These are phyloP conservation scores for Myotisia sp. DNA, from an alignment of 2,329 filamentous ascomycete genomes.

Conservation along the genomic window DNA sequence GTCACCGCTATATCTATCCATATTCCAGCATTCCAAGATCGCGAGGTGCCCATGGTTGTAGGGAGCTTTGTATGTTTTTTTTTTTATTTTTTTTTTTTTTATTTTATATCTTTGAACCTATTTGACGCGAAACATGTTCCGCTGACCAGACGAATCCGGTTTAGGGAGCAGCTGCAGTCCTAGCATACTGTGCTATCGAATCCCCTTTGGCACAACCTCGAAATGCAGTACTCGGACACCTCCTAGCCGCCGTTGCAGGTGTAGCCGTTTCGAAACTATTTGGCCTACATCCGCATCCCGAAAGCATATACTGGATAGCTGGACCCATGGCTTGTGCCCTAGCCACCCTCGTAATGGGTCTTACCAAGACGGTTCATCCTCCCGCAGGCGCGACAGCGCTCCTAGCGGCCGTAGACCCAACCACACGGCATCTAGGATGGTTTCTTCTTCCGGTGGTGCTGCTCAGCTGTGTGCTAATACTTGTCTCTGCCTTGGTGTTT, in stretches of 20 bases:
- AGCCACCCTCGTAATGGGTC: conserved; percentile 49
- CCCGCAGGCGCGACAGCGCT: conserved; percentile 62
- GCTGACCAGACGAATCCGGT: background rate
- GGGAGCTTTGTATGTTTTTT: conserved; percentile 51
- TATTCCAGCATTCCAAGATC: conserved; percentile 40
- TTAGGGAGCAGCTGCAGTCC: conserved; percentile 60
- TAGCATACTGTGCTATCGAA: conserved; percentile 58
- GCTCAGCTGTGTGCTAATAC: conserved; percentile 47
- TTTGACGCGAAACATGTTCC: background rate
- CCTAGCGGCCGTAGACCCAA: conserved; percentile 47
- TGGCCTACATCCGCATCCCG: conserved; percentile 33
- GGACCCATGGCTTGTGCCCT: conserved; percentile 51
- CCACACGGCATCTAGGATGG: conserved; percentile 50
- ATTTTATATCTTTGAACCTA: background rate
- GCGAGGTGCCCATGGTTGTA: conserved; percentile 47
- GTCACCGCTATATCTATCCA: conserved; percentile 44
- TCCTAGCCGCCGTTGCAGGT: conserved; percentile 47
- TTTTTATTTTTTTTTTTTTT: background rate
- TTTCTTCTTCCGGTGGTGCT: conserved; percentile 49
- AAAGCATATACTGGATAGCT: conserved; percentile 47
- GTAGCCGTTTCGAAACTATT: conserved; percentile 53
- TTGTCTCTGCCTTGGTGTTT: conserved; percentile 46
- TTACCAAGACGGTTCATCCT: conserved; percentile 60
- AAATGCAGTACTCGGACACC: conserved; percentile 53
- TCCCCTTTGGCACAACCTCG: conserved; percentile 61